Base-by-base conservation (phyloP, 2,329 filamentous ascomycete genomes). In the Pseudovirgaria hyperparasitica region DNA sequence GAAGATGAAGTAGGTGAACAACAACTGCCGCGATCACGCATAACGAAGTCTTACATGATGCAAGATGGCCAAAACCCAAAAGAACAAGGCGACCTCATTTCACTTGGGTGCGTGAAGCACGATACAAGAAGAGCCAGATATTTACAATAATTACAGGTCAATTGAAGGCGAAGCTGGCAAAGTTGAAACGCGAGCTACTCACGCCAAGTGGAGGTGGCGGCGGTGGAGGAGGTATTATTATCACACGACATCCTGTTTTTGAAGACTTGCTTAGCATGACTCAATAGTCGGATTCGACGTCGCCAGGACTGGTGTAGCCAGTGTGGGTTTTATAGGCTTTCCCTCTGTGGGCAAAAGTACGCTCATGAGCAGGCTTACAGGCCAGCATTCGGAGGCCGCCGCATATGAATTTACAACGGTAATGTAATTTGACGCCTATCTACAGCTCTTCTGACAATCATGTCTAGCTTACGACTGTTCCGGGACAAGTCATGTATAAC, bases 341-440 rank as follows among this genome's bases (percentile, higher is more conserved):
- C 90, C 90, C 2, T 98, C 90, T 1, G 90, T 98, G 36, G 90
- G 90, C 35, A 98, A 98, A 63, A 93, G 84, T 70, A 98, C 90
- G 26, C 67, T 98, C 45, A 94, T 98, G 86, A 93, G 77, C 52
- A 75, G 67, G 48, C 62, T 98, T 52, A 98, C 90, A 22, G 90
- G 90, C 27, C 87, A 94, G 59, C 87, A 98, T 54, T 96, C 87
- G 2, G 90, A 98, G 66, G 87, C 76, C 30, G 90, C 90, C 11
- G 90, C 87, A 27, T 98, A 98, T 60, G 90, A 98, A 55, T 98
- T 98, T 64, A 98, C 90, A 39, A 98, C 90, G 29, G 44, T 55
- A 33, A 9, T 19, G 22, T 27, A n/a, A n/a, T 18, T 14, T 15
- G 19, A 18, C 7, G 13, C 20, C 16, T 18, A 19, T 14, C 7